Conservation (phyloP, 768 basidiomycete genomes). For the Sistotremastrum niveocremeum region DNA sequence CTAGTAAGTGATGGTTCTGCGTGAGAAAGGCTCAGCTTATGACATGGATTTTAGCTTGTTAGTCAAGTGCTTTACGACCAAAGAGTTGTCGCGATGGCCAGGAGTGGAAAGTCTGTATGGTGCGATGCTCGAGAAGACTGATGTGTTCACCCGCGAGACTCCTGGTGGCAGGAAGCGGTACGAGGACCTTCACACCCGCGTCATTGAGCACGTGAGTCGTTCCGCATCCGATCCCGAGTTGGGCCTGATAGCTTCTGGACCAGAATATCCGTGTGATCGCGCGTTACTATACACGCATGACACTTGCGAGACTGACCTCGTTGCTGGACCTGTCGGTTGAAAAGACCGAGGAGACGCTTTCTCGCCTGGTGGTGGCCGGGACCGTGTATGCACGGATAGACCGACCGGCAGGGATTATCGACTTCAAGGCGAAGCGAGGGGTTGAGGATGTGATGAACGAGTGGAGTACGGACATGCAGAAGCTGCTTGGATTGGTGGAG, state of each 20-base stretch:
- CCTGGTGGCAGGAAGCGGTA: constrained; percentile 48
- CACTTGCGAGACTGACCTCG: constrained; percentile 63
- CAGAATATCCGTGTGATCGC: constrained; percentile 95
- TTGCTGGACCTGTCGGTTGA: constrained; percentile 75
- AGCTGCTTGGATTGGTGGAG: constrained; percentile 80
- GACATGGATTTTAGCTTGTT: constrained; percentile 51
- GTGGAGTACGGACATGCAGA: constrained; percentile 96
- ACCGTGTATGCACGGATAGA: constrained; percentile 92
- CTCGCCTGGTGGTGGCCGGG: constrained; percentile 80
- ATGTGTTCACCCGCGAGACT: constrained; percentile 55
- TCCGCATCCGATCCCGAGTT: not conserved
- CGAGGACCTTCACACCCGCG: constrained; percentile 90
- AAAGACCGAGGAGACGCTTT: constrained; percentile 80
- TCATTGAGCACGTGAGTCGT: constrained; percentile 83
- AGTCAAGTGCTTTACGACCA: constrained; percentile 85
- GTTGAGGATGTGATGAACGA: constrained; percentile 95
- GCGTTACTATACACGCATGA: constrained; percentile 90
- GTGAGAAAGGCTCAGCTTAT: too few species aligned
- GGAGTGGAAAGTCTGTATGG: constrained; percentile 85
- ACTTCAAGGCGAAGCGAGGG: constrained; percentile 68
- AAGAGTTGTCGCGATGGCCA: constrained; percentile 94
- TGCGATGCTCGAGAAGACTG: constrained; percentile 61
- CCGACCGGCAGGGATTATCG: constrained; percentile 79
- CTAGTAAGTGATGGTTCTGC: constrained; percentile 37
- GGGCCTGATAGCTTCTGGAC: constrained; percentile 3